Evolutionary conservation across 2,329 filamentous ascomycete species (phyloP), one percentile per base, ranked within the genome.

Genomic region (Paraphoma sp.): DNA sequence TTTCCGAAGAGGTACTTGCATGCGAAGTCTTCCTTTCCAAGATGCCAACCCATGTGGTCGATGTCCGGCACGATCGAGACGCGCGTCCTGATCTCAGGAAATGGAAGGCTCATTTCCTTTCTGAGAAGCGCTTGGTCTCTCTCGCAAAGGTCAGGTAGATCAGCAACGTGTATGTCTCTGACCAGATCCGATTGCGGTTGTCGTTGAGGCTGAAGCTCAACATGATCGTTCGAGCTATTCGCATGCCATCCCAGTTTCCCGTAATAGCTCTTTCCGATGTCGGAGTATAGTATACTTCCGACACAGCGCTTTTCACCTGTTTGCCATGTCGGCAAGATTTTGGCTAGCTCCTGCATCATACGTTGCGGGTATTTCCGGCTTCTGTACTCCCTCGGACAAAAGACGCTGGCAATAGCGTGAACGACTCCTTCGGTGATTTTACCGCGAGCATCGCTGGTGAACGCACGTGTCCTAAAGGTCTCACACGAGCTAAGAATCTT

Each of bases 261-360:
- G 75, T 97, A 97, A 76, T 92, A 96, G 4, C 79, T 78, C 78
- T 90, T 91, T 14, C 93, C 91, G 60, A 94, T 92, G 68, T 95
- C 91, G 3, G 91, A 96, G 76, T 88, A 96, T 9, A 97, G 81
- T 6, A 94, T 85, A 1, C 89, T 93, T 73, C 92, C 93, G 4
- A 85, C 71, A 29, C 57, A 60, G 75, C 70, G 57, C 73, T 8
- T 4, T 3, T 17, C 30, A 11, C 42, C 46, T n/a, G 43, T 72
- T 60, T 85, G 81, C 81, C 82, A 85, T 2, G 72, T 80, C 54
- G 80, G 78, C 16, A 87, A 68, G 54, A 74, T 77, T 42, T 77
- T 74, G 4, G 83, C 86, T 40, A 93, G 72, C 60, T 92, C 86
- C 43, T 75, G 76, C 78, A 96, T 86, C 91, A 96, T 92, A 48